Base-by-base conservation (phyloP, 106 monocot species). In the Narthecium ossifragum region DNA sequence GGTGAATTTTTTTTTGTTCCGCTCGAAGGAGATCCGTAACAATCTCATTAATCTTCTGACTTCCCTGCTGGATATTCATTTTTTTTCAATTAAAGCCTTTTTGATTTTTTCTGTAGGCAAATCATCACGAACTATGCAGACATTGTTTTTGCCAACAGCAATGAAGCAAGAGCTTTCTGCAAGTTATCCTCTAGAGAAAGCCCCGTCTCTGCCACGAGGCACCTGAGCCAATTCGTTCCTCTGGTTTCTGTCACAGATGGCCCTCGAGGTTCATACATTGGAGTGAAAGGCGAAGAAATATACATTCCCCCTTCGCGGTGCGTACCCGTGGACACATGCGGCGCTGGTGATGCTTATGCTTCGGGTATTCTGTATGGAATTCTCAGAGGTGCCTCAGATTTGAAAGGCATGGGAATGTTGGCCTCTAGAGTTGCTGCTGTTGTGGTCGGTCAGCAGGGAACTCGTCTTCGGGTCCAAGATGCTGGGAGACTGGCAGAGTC, bases 341-440 rank as follows among this genome's bases (percentile, higher is more conserved):
- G 94, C 0, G 94, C 94, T 26, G 94, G 94, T n/a, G 94, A 96
- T 54, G 80, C 90, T 10, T 90, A 96, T 52, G 83, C 90, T 5
- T 85, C 94, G 14, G 94, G 90, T 4, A 74, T 96, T 30, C 40
- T 96, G 9, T 96, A 96, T 31, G 80, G 83, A 14, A 68, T 96
- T 55, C 73, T 96, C 25, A 68, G 80, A 66, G 90, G 94, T 1
- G 64, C 75, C 0, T 83, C 86, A 1, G 94, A 96, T 54, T 68
- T 96, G 75, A 90, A 96, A 66, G 71, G 86, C 36, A 86, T 86
- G 67, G 90, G 94, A 0, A 31, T 71, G 77, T 51, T 96, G 38
- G 90, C 94, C 40, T 96, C 94, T 0, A 75, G 76, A 31, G 94
- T 90, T 24, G 94, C 94, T 3, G 79, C 94, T 17, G 70, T 84